Evolutionary conservation across 257 asterid species (phyloP), one percentile per base, ranked within the genome.

Genomic region (Penstemon davidsonii): DNA sequence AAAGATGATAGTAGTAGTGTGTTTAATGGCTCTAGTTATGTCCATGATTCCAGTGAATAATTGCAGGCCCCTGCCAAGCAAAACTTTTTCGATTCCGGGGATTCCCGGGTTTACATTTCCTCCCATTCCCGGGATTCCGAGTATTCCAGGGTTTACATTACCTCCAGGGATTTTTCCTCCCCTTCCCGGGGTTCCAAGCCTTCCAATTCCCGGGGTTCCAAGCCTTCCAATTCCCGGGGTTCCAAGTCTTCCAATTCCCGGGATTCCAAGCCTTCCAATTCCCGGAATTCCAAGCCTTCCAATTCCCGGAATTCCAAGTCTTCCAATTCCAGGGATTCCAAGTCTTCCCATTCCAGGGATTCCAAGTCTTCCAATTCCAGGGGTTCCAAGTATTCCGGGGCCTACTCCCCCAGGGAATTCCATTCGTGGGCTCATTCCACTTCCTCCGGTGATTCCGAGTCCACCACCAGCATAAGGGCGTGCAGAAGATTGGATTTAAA

Each of bases 11-110:
- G 0, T 52, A 39, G 57, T 40, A 18, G 13, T 80, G 10, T 52
- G 60, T 38, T 38, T 76, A 0, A 8, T 80, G 51, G 69, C 60
- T 50, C 46, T 66, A 6, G 41, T 66, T 11, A 38, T 37, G 54
- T 18, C 40, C 10, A 46, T 44, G 1, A 64, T 3, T 6, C 19
- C 65, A 0, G 72, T 70, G 25, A 45, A 60, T 1, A 12, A 5
- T 55, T 80, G 84, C 64, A 8, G 36, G 9, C 5, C 25, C 0
- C 8, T 36, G 1, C 40, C 39, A 5, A 25, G 33, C 3, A 25
- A 25, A 25, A 25, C 33, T 25, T 25, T 25, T 1, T 25, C 33
- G 33, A 25, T 25, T 25, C 33, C 33, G 33, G 33, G 33, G 33
- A 25, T 25, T 25, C 33, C 33, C 1, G 33, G 33, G 4, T 46